phyloP scores from a whole-genome alignment of 257 asterid species.

The Jasminum sambac region DNA sequence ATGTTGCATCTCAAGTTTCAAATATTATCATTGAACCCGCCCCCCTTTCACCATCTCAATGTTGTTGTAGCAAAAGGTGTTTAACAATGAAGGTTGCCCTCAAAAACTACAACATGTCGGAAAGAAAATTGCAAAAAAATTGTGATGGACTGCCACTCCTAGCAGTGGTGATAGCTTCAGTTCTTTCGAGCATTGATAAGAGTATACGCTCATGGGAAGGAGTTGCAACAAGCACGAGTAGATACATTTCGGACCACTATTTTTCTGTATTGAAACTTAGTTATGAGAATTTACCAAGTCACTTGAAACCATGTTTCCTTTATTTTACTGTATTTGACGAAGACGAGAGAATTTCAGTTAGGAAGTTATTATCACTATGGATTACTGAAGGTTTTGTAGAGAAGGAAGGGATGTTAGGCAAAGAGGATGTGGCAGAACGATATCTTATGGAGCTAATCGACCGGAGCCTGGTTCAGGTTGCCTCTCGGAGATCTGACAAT shows the following conservation, averaged over 20 bases:
- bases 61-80: not conserved
- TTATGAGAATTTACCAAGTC: not conserved
- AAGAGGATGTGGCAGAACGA: not conserved
- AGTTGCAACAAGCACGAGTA: not conserved
- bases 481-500: not conserved
- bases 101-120: not conserved
- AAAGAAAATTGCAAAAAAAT: not conserved
- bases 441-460: not conserved
- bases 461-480: not conserved
- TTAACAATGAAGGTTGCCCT: not conserved
- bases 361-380: not conserved
- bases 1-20: not conserved
- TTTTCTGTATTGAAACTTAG: no score
- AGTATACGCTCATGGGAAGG: not conserved
- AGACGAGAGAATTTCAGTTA: not conserved
- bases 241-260: no score
- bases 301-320: not conserved
- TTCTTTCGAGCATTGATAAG: not conserved
- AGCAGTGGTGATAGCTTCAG: not conserved
- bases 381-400: no score
- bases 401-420: not conserved
- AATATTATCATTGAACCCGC: not conserved
- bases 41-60: not conserved
- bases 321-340: not conserved
- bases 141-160: not conserved